These are phyloP conservation scores for Pseudohalonectria lignicola DNA, from an alignment of 2,329 filamentous ascomycete species.

Conservation along the genomic window DNA sequence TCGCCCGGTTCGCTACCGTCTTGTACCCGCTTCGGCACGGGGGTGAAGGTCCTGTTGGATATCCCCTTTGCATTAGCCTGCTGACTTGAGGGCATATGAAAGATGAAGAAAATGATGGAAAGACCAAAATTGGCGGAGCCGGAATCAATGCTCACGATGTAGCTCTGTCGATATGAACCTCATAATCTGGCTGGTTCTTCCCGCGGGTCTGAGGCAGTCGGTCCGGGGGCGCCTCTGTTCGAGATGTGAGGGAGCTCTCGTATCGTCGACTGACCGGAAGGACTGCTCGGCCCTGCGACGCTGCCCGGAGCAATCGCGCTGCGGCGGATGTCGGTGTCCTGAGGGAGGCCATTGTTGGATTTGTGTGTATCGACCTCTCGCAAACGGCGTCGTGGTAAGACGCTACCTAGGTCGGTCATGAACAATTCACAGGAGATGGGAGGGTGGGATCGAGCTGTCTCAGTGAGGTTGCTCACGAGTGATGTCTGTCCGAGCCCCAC, in stretches of 20 bases:
- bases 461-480: too few relatives aligned
- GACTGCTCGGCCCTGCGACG: constrained; percentile 22
- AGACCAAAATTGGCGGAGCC: not conserved
- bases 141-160: constrained; percentile 58
- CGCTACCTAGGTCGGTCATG: too few relatives aligned
- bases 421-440: too few relatives aligned
- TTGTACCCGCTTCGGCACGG: constrained; percentile 80
- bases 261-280: constrained; percentile 38
- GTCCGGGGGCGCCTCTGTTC: constrained; percentile 21
- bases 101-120: too few relatives aligned
- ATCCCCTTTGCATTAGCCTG: too few relatives aligned
- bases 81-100: too few relatives aligned
- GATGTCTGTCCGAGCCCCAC: not conserved
- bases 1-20: constrained; percentile 77
- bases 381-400: too few relatives aligned
- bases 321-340: constrained; percentile 42
- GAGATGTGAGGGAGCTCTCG: constrained; percentile 40
- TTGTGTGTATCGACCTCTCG: too few relatives aligned
- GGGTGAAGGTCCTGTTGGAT: constrained; percentile 65
- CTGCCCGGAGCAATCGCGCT: constrained; percentile 38
- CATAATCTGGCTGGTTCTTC: constrained; percentile 68
- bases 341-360: constrained; percentile 50
- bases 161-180: constrained; percentile 70
- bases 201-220: constrained; percentile 21
- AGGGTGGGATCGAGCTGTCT: not conserved